Conservation (phyloP, 2,329 filamentous ascomycete genomes). For the Penicillium sp. region DNA sequence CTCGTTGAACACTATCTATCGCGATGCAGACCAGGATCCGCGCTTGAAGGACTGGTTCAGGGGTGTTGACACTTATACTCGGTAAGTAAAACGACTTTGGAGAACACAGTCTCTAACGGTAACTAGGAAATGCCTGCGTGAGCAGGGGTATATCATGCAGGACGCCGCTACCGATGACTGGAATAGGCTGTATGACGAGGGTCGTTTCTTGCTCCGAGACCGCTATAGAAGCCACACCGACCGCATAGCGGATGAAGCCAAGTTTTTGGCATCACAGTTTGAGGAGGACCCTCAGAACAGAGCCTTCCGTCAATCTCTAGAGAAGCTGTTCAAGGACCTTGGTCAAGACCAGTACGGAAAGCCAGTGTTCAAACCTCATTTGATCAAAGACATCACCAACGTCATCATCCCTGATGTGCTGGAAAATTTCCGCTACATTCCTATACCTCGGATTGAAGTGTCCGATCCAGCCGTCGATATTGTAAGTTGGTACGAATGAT, state of each 20-base stretch:
- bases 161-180: slow-evolving; percentile 76
- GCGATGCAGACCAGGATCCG: slow-evolving; percentile 77
- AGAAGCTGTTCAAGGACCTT: slow-evolving; percentile 86
- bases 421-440: slow-evolving; percentile 82
- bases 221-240: slow-evolving; percentile 85
- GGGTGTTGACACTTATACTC: slow-evolving; percentile 69
- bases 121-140: slow-evolving; percentile 67
- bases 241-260: slow-evolving; percentile 80
- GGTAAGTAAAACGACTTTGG: slow-evolving; percentile 20
- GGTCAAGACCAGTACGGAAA: slow-evolving; percentile 83
- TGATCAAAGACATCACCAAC: slow-evolving; percentile 82
- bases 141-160: slow-evolving; percentile 88
- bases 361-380: slow-evolving; percentile 83
- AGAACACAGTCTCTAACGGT: slow-evolving; percentile 11
- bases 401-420: slow-evolving; percentile 80
- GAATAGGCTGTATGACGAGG: slow-evolving; percentile 79
- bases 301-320: slow-evolving; percentile 67
- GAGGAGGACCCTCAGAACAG: slow-evolving; percentile 84
- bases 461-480: slow-evolving; percentile 79
- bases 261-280: slow-evolving; percentile 85
- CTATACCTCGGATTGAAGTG: slow-evolving; percentile 91
- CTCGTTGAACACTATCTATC: slow-evolving; percentile 79
- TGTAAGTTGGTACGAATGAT: slow-evolving; percentile 26
- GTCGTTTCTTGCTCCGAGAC: slow-evolving; percentile 79
- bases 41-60: slow-evolving; percentile 91